Percentiles rank a stretch among this genome's conserved stretches.
phyloP scores from a whole-genome alignment of 768 basidiomycete species.

The Mycena galopus region DNA sequence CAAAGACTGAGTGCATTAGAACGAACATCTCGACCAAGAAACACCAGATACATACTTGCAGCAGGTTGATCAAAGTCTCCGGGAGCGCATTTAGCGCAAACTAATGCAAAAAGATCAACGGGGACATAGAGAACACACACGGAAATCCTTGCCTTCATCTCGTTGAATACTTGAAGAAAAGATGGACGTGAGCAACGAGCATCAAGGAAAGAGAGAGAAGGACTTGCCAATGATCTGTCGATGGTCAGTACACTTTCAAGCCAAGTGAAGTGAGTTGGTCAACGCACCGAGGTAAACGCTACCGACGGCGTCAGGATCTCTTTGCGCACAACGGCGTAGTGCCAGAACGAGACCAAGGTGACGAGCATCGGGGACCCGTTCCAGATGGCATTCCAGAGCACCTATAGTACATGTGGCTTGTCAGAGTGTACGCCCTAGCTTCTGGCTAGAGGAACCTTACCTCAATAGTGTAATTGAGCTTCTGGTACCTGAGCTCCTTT shows the following conservation, averaged over 20 bases:
- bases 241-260: neutral
- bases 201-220: slow-evolving; percentile 22
- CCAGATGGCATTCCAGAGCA: slow-evolving; percentile 64
- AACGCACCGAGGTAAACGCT: slow-evolving; percentile 80
- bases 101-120: slow-evolving; percentile 3
- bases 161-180: slow-evolving; percentile 74
- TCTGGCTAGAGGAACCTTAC: slow-evolving; percentile 44
- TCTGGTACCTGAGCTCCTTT: slow-evolving; percentile 87
- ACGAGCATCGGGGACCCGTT: slow-evolving; percentile 68
- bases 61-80: slow-evolving; percentile 90
- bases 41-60: slow-evolving; percentile 66
- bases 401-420: slow-evolving; percentile 41
- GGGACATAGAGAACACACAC: neutral
- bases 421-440: neutral
- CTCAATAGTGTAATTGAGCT: slow-evolving; percentile 90
- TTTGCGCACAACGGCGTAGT: slow-evolving; percentile 78
- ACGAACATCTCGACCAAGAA: neutral
- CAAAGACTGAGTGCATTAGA: slow-evolving; percentile 61
- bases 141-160: slow-evolving; percentile 66
- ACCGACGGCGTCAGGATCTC: slow-evolving; percentile 83
- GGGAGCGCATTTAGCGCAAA: slow-evolving; percentile 91
- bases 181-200: neutral
- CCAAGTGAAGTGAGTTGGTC: slow-evolving; percentile 32
- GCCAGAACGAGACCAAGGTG: slow-evolving; percentile 74
- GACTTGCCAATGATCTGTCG: slow-evolving; percentile 54